Conservation (phyloP, 2,329 filamentous ascomycete genomes). For the Teratosphaeria gauchensis region DNA sequence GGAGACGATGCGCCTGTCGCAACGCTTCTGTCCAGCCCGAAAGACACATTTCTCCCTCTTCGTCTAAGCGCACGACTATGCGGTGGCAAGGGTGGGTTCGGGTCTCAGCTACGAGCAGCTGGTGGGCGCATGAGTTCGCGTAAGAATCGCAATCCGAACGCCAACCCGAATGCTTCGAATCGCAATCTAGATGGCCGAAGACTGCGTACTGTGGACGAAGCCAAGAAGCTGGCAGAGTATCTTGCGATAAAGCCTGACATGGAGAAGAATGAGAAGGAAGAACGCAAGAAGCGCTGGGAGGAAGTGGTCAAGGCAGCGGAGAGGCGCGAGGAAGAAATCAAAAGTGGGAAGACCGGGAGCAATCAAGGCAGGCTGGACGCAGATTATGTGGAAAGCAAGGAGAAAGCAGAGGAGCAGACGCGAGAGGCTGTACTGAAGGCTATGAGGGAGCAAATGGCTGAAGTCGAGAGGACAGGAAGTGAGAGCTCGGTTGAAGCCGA, state of each 20-base stretch:
- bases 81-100: slow-evolving; percentile 96
- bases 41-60: slow-evolving; percentile 64
- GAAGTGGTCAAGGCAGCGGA: slow-evolving; percentile 80
- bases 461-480: slow-evolving; percentile 41
- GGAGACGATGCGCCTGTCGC: slow-evolving; percentile 48
- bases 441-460: slow-evolving; percentile 52
- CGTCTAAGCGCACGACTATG: slow-evolving; percentile 69
- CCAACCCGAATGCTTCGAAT: slow-evolving; percentile 73
- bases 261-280: slow-evolving; percentile 88
- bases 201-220: slow-evolving; percentile 84
- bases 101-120: slow-evolving; percentile 89
- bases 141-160: slow-evolving; percentile 59
- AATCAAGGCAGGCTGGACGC: slow-evolving; percentile 59
- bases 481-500: slow-evolving; percentile 36
- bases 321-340: slow-evolving; percentile 71
- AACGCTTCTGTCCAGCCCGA: slow-evolving; percentile 45
- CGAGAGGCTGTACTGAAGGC: slow-evolving; percentile 63
- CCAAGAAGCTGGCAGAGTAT: slow-evolving; percentile 90
- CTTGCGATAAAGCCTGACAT: slow-evolving; percentile 93
- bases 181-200: slow-evolving; percentile 87
- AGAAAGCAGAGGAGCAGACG: slow-evolving; percentile 77
- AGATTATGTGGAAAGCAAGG: slow-evolving; percentile 91
- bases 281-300: slow-evolving; percentile 74
- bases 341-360: slow-evolving; percentile 56
- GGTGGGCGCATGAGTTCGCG: slow-evolving; percentile 97